These are phyloP conservation scores for Cyberlindnera mycetangii DNA, from an alignment of 805 yeast genomes.

Conservation along the genomic window DNA sequence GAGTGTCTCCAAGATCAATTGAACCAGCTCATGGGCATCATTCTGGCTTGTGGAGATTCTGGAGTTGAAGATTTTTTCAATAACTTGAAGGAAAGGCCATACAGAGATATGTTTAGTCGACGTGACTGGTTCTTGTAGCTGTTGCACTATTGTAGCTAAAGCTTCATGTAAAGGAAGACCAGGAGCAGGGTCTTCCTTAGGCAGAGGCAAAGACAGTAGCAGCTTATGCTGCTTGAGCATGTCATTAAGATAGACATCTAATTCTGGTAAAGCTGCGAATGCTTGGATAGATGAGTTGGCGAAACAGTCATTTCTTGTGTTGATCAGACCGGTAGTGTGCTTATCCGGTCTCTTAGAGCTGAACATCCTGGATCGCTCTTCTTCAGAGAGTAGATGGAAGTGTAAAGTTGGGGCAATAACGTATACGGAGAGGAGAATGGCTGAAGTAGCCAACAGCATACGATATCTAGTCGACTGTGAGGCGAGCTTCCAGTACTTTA, in stretches of 20 bases:
- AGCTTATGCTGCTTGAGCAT: constrained; percentile 25
- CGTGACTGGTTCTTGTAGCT: constrained; percentile 61
- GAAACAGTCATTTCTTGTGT: constrained; percentile 85
- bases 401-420: constrained; percentile 30
- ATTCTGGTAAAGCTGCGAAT: constrained; percentile 55
- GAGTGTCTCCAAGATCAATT: constrained; percentile 73
- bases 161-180: constrained; percentile 55
- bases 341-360: constrained; percentile 60
- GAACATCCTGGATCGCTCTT: constrained; percentile 28
- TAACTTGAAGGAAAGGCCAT: constrained; percentile 71
- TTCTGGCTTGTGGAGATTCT: constrained; percentile 80
- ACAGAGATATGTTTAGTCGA: constrained; percentile 59
- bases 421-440: constrained; percentile 29
- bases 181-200: constrained; percentile 28
- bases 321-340: constrained; percentile 78
- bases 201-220: constrained; percentile 17
- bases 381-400: constrained; percentile 18
- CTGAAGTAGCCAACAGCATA: constrained; percentile 26
- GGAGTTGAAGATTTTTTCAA: constrained; percentile 71
- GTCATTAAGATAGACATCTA: constrained; percentile 53
- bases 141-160: constrained; percentile 46
- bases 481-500: constrained; percentile 25
- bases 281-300: constrained; percentile 90
- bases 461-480: constrained; percentile 14
- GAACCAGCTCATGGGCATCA: constrained; percentile 93